These are phyloP conservation scores for Talaromyces thailandensis DNA, from an alignment of 495 filamentous ascomycete species.

Conservation along the genomic window DNA sequence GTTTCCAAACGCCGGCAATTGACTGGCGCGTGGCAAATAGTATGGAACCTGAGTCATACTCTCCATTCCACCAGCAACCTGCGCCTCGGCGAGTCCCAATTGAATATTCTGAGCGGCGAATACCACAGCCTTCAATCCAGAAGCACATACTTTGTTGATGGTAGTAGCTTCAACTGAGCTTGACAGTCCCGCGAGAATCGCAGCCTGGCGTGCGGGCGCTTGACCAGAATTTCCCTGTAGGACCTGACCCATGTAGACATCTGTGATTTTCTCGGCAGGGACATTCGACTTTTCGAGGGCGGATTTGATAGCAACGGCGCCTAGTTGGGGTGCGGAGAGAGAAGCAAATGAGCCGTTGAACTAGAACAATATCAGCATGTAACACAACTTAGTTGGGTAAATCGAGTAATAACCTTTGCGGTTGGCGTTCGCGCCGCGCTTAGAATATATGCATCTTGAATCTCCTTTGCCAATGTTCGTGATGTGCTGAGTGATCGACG, in stretches of 20 bases:
- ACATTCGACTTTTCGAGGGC: conserved; percentile 76
- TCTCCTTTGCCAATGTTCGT: conserved; percentile 49
- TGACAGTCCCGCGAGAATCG: conserved; percentile 78
- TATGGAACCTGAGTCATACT: conserved; percentile 93
- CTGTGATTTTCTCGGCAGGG: conserved; percentile 65
- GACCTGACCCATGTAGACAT: conserved; percentile 98
- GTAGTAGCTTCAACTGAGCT: conserved; percentile 73
- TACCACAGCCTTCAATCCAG: conserved; percentile 82
- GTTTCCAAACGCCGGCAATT: conserved; percentile 75
- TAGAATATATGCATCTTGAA: conserved; percentile 86
- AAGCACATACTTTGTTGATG: conserved; percentile 96
- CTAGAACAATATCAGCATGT: conserved; percentile 27
- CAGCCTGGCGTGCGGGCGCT: conserved; percentile 84
- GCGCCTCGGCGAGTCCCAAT: conserved; percentile 74
- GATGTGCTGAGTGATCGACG: conserved; percentile 62
- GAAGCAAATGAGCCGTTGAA: conserved; percentile 86
- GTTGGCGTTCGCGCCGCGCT: conserved; percentile 82
- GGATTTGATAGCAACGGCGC: conserved; percentile 79
- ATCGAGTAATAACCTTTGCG: conserved; percentile 51
- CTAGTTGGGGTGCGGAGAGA: conserved; percentile 77
- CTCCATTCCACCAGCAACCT: conserved; percentile 93
- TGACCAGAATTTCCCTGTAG: conserved; percentile 77
- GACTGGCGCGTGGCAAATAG: conserved; percentile 70
- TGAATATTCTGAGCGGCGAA: conserved; percentile 92
- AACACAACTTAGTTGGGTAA: not conserved